Percentiles rank a stretch among this genome's conserved stretches.
Evolutionary conservation across 345 rosid species (phyloP).

Genomic region (Bruguiera parviflora): DNA sequence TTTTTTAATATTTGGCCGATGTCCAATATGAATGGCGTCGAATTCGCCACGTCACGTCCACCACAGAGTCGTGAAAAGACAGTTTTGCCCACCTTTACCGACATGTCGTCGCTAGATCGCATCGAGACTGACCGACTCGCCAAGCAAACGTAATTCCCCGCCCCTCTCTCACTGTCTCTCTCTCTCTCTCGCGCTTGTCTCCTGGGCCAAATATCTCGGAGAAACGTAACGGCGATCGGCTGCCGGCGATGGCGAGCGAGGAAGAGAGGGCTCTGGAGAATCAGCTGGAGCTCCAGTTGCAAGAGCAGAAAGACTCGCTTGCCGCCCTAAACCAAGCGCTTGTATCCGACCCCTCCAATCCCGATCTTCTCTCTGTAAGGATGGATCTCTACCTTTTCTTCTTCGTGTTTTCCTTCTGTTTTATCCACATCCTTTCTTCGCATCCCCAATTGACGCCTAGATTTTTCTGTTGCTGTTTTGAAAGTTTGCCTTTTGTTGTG

Average conservation of each 20-base stretch:
- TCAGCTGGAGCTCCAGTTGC: conserved; percentile 65
- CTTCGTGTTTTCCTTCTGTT: neutral
- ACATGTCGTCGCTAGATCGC: too few species aligned
- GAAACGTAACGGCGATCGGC: neutral
- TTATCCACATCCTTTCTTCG: neutral
- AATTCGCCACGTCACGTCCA: too few species aligned
- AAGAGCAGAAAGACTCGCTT: conserved; percentile 74
- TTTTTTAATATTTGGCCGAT: too few species aligned
- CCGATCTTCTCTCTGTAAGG: conserved; percentile 66
- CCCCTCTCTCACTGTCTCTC: too few species aligned
- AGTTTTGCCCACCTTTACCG: too few species aligned
- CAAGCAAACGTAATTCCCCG: too few species aligned
- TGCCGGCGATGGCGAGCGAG: conserved; percentile 47
- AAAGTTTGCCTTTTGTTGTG: too few species aligned
- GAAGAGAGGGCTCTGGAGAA: conserved; percentile 69
- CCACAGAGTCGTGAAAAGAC: too few species aligned
- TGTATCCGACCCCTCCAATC: conserved; percentile 57
- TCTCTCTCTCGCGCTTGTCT: too few species aligned
- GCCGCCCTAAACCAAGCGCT: conserved; percentile 63
- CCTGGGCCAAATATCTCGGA: too few species aligned
- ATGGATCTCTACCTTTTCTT: neutral
- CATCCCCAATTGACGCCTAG: neutral
- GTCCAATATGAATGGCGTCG: too few species aligned
- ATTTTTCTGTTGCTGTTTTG: conserved; percentile 4
- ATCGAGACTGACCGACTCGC: too few species aligned